Conservation (phyloP, 2,329 filamentous ascomycete species). For the Arthroderma sp. region DNA sequence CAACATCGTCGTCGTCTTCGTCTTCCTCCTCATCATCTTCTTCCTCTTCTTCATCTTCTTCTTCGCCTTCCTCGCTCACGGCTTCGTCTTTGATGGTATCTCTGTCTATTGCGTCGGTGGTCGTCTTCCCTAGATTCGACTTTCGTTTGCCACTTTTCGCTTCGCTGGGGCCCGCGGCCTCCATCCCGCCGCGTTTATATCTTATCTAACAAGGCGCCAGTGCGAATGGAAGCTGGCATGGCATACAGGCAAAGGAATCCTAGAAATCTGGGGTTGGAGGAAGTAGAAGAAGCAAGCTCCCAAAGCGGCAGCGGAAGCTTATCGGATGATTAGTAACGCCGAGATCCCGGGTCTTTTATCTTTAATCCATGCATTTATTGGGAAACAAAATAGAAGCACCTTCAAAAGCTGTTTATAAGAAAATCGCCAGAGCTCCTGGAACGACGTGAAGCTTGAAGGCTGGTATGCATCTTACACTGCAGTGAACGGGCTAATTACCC, state of each 20-base stretch:
- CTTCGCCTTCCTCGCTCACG: conserved; percentile 14
- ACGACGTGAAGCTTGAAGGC: not conserved
- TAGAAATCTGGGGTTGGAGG: not conserved
- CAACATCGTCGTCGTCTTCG: conserved; percentile 64
- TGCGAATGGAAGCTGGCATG: not conserved
- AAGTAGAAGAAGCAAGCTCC: not conserved
- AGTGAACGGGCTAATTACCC: not conserved
- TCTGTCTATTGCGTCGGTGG: conserved; percentile 7
- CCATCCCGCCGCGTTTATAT: conserved; percentile 23
- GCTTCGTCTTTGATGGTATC: not conserved
- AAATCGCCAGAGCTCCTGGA: not conserved
- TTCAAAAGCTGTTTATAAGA: not conserved
- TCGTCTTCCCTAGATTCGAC: conserved; percentile 13
- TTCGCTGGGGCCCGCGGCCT: conserved; percentile 26
- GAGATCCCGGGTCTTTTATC: not conserved
- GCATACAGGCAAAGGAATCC: not conserved
- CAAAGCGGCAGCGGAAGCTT: not conserved
- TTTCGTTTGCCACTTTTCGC: conserved; percentile 13
- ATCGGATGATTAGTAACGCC: not conserved
- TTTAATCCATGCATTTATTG: too few species aligned
- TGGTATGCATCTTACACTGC: not conserved
- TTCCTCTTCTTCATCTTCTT: conserved; percentile 19
- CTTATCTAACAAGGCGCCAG: conserved; percentile 1
- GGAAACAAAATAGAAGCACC: not conserved
- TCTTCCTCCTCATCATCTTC: conserved; percentile 45